A percentile compares a stretch with the other conserved stretches of the same genome.
Evolutionary conservation across 1,139 yeast species (phyloP).

Genomic region (Meyerozyma carpophila): DNA sequence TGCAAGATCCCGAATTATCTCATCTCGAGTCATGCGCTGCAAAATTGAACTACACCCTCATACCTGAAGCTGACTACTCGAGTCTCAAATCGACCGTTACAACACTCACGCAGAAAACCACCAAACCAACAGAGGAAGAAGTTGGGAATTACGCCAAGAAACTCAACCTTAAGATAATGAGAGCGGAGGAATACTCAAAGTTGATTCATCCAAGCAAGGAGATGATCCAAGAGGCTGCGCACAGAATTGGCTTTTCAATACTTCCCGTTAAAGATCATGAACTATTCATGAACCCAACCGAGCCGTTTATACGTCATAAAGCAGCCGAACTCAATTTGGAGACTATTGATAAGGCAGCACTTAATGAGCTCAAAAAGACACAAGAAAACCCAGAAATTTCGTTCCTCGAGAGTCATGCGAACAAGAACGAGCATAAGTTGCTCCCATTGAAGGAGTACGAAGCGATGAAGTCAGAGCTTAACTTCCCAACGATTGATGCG

Average conservation of each 20-base stretch:
- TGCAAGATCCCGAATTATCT: slow-evolving; percentile 22
- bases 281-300: slow-evolving; percentile 6
- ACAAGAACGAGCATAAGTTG: slow-evolving; percentile 7
- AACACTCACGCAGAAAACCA: slow-evolving; percentile 2
- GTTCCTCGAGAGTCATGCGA: slow-evolving; percentile 15
- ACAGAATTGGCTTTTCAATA: slow-evolving; percentile 13
- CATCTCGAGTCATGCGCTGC: slow-evolving; percentile 12
- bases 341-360: slow-evolving; percentile 1
- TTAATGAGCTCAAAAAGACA: background rate
- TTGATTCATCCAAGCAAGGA: slow-evolving; percentile 4
- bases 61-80: slow-evolving; percentile 2
- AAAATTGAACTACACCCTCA: slow-evolving; percentile 2
- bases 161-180: slow-evolving; percentile 5
- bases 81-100: background rate
- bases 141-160: slow-evolving; percentile 6
- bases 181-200: background rate
- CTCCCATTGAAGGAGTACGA: slow-evolving; percentile 11
- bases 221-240: slow-evolving; percentile 15
- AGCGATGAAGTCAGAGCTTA: slow-evolving; percentile 2
- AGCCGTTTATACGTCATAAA: background rate
- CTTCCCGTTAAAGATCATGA: slow-evolving; percentile 15
- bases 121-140: slow-evolving; percentile 7
- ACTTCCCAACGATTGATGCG: slow-evolving; percentile 5
- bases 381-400: slow-evolving; percentile 16
- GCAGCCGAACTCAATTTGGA: background rate